A percentile compares a stretch with the other conserved stretches of the same genome.
These are phyloP conservation scores for Bruguiera sexangula DNA, from an alignment of 345 rosid genomes.

Conservation along the genomic window DNA sequence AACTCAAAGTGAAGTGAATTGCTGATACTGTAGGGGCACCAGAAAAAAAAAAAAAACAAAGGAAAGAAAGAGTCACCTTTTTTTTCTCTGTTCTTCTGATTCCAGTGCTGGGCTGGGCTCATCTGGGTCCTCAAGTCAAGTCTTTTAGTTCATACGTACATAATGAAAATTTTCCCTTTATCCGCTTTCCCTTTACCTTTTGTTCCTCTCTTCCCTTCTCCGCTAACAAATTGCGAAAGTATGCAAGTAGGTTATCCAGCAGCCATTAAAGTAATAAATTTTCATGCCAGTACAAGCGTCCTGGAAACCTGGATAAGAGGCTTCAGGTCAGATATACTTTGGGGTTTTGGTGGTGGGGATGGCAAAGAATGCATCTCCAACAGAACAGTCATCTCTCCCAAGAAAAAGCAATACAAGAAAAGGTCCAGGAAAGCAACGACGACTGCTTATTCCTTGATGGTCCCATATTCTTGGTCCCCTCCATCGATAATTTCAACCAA, in stretches of 20 bases:
- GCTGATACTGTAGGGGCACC: too few species aligned
- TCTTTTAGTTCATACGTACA: too few species aligned
- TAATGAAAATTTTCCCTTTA: too few species aligned
- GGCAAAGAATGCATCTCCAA: constrained; percentile 58
- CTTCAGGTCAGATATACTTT: constrained; percentile 51
- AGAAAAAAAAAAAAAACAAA: too few species aligned
- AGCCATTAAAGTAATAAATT: background rate
- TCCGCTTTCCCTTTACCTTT: background rate
- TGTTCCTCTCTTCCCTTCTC: too few species aligned
- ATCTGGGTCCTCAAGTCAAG: too few species aligned
- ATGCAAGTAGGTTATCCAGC: background rate
- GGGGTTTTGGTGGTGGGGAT: constrained; percentile 55
- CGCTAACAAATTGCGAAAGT: too few species aligned
- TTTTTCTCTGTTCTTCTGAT: too few species aligned
- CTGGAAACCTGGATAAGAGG: constrained; percentile 93
- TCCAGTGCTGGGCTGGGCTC: too few species aligned
- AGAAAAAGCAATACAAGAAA: constrained; percentile 71
- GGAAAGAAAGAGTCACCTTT: too few species aligned
- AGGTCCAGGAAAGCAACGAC: constrained; percentile 86
- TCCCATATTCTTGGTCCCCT: constrained; percentile 96
- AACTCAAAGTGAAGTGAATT: too few species aligned
- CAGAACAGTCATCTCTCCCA: constrained; percentile 72
- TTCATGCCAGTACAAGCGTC: constrained; percentile 46
- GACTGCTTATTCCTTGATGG: constrained; percentile 89
- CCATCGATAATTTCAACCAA: constrained; percentile 41